Evolutionary conservation across 2,329 filamentous ascomycete genomes (phyloP).

Genomic region (Colletotrichum spinosum): DNA sequence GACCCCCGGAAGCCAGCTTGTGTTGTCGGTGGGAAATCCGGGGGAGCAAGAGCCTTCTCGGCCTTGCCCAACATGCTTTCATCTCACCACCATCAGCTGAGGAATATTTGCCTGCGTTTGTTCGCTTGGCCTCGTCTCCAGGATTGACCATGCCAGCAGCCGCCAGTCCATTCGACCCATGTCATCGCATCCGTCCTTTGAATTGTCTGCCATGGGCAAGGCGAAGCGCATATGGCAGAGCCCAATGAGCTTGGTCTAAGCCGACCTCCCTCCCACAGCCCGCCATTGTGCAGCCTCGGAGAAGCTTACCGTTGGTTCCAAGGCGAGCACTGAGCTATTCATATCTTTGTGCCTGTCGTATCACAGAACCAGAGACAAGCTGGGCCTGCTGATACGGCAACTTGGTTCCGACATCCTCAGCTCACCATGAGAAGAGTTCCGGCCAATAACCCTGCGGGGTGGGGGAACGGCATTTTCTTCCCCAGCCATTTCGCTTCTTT

Average conservation of each 20-base stretch:
- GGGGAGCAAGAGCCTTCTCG: slow-evolving; percentile 27
- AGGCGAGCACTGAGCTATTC: slow-evolving; percentile 7
- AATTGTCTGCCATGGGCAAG: slow-evolving; percentile 17
- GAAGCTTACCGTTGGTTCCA: slow-evolving; percentile 25
- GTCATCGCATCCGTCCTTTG: slow-evolving; percentile 1
- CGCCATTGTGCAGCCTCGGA: slow-evolving; percentile 15
- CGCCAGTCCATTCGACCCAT: slow-evolving; percentile 9
- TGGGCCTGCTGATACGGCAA: slow-evolving; percentile 24
- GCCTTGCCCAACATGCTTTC: slow-evolving; percentile 25
- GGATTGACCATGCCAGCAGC: slow-evolving; percentile 26
- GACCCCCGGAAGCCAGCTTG: slow-evolving; percentile 36
- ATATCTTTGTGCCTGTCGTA: slow-evolving; percentile 25
- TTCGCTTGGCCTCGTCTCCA: slow-evolving; percentile 20
- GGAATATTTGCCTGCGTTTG: slow-evolving; percentile 8
- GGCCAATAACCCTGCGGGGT: slow-evolving; percentile 13
- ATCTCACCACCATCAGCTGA: slow-evolving; percentile 35
- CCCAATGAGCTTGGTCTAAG: slow-evolving; percentile 27
- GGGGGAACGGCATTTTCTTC: background rate
- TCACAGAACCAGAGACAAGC: slow-evolving; percentile 20
- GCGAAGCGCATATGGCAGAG: slow-evolving; percentile 26
- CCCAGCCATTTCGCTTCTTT: no score
- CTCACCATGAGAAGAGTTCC: slow-evolving; percentile 29
- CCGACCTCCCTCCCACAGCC: slow-evolving; percentile 1
- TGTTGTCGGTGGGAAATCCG: slow-evolving; percentile 35
- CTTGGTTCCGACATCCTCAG: slow-evolving; percentile 29